A percentile compares a stretch with the other conserved stretches of the same genome.
Evolutionary conservation across 2,329 filamentous ascomycete genomes (phyloP).

Genomic region (Ophiostoma sp.): DNA sequence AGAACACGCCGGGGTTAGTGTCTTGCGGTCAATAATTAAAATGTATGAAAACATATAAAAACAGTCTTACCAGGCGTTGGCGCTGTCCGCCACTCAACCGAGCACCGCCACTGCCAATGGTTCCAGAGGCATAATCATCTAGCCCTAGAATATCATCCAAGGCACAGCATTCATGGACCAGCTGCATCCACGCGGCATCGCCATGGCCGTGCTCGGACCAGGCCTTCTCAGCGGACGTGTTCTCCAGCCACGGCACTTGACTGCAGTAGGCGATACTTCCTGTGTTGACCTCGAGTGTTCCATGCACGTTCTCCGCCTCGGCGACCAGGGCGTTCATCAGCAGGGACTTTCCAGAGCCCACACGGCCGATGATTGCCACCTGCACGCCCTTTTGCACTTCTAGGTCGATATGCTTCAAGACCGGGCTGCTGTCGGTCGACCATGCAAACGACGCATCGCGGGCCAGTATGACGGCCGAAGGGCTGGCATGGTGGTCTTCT

Average conservation of each 20-base stretch:
- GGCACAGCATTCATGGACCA: no score
- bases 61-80: conserved; percentile 29
- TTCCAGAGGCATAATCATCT: conserved; percentile 27
- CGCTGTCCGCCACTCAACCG: conserved; percentile 33
- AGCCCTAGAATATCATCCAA: conserved; percentile 16
- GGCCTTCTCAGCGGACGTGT: conserved; percentile 36
- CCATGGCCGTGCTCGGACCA: not conserved
- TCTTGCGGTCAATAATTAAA: no score
- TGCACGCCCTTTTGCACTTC: conserved; percentile 27
- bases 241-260: conserved; percentile 43
- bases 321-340: conserved; percentile 39
- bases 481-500: no score
- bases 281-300: conserved; percentile 29
- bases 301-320: conserved; percentile 32
- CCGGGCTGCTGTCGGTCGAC: conserved; percentile 15
- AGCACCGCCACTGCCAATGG: conserved; percentile 31
- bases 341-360: conserved; percentile 43
- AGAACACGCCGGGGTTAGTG: no score
- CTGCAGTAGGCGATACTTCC: conserved; percentile 39
- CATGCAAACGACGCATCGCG: conserved; percentile 22
- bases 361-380: conserved; percentile 39
- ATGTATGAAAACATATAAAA: no score
- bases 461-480: conserved; percentile 12
- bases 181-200: no score
- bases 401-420: conserved; percentile 23